These are phyloP conservation scores for Rhodotorula sp. DNA, from an alignment of 1,284 basidiomycete genomes.

Conservation along the genomic window DNA sequence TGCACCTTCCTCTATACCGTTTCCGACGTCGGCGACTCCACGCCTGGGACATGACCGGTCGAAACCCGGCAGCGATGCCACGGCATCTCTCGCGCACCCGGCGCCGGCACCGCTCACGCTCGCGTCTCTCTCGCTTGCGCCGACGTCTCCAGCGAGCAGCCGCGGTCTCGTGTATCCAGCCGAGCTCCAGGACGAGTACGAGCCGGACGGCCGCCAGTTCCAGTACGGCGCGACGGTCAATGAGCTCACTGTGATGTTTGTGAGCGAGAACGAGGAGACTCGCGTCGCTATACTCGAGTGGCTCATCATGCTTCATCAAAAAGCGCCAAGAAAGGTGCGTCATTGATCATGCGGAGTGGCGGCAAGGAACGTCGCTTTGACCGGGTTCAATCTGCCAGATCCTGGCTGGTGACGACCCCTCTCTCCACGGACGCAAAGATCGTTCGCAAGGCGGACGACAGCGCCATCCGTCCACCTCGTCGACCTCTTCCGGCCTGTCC, in stretches of 20 bases:
- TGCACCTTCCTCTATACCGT: constrained; percentile 23
- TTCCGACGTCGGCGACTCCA: constrained; percentile 17
- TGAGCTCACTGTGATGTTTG: constrained; percentile 85
- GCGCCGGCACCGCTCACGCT: constrained; percentile 22
- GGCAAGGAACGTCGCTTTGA: background rate
- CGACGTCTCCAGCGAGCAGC: background rate
- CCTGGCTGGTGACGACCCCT: constrained; percentile 92
- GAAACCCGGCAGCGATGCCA: constrained; percentile 46
- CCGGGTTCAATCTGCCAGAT: constrained; percentile 58
- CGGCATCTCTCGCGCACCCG: constrained; percentile 39
- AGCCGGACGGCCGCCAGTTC: constrained; percentile 57
- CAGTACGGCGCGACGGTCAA: constrained; percentile 92
- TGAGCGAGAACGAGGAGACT: constrained; percentile 96
- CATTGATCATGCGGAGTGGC: background rate
- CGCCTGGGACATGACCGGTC: constrained; percentile 34
- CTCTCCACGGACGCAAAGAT: constrained; percentile 47
- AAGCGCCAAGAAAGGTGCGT: constrained; percentile 86
- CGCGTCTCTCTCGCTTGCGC: constrained; percentile 32
- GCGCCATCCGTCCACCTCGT: constrained; percentile 13
- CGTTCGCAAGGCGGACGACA: background rate
- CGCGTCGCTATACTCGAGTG: constrained; percentile 93
- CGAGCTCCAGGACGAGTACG: constrained; percentile 18
- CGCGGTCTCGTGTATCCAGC: background rate
- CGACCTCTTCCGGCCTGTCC: constrained; percentile 54
- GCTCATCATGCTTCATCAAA: constrained; percentile 98